phyloP scores from a whole-genome alignment of 192 early-diverging fungal genomes.

The Coemansia sp. region DNA sequence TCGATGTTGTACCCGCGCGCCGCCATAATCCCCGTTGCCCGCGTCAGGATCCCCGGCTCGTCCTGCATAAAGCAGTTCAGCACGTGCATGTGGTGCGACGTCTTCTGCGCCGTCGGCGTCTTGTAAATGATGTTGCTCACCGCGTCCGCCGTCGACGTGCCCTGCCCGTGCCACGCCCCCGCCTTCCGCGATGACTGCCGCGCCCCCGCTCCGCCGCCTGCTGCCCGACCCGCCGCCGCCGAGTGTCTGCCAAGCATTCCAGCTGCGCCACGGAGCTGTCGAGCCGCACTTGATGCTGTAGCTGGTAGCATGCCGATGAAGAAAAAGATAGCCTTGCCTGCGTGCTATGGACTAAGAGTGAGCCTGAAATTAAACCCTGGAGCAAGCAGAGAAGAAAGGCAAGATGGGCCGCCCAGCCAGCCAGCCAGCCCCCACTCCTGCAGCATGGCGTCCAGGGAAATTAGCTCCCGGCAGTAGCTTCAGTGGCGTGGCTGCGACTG shows the following conservation, averaged over 20 bases:
- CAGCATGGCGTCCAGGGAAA: too few relatives aligned
- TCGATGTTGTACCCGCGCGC: conserved; percentile 96
- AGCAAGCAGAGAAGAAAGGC: not conserved
- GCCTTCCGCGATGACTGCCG: conserved; percentile 8
- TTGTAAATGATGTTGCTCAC: conserved; percentile 48
- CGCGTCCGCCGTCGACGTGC: conserved; percentile 38
- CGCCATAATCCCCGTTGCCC: conserved; percentile 82
- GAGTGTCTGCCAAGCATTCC: conserved; percentile 13
- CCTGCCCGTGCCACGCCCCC: conserved; percentile 8
- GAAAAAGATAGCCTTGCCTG: too few relatives aligned
- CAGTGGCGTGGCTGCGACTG: too few relatives aligned
- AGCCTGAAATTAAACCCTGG: too few relatives aligned
- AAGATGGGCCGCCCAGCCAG: not conserved
- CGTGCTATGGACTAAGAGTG: too few relatives aligned
- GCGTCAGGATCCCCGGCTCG: conserved; percentile 76
- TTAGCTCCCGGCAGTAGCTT: too few relatives aligned
- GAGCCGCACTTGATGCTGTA: too few relatives aligned
- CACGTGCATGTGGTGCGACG: conserved; percentile 56
- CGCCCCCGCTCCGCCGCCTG: conserved; percentile 7
- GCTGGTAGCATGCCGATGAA: too few relatives aligned
- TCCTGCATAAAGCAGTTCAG: conserved; percentile 93
- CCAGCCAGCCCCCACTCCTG: too few relatives aligned
- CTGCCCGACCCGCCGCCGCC: conserved; percentile 13
- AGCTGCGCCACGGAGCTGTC: too few relatives aligned
- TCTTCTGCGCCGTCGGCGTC: conserved; percentile 49